Evolutionary conservation across 768 basidiomycete species (phyloP).

Genomic region (Termitomyces sp.): DNA sequence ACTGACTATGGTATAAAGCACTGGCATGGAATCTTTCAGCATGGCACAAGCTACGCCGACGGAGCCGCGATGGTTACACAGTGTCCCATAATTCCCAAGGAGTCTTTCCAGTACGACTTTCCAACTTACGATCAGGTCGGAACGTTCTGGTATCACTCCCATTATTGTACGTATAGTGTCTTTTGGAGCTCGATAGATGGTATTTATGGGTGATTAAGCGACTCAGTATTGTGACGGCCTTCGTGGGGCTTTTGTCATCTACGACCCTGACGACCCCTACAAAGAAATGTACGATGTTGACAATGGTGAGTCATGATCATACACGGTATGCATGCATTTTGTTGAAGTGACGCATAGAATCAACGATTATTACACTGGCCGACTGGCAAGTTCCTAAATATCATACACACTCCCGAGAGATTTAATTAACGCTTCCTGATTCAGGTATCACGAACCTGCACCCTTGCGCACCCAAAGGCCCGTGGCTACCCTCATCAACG

Average conservation of each 20-base stretch:
- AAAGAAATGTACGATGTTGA: neutral
- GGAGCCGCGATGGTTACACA: slow-evolving; percentile 2
- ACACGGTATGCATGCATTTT: neutral
- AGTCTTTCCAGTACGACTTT: slow-evolving; percentile 1
- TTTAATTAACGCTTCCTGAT: neutral
- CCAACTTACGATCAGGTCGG: neutral
- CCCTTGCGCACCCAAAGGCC: neutral
- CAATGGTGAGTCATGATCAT: neutral
- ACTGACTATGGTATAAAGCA: neutral
- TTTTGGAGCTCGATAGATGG: neutral
- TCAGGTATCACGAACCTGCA: slow-evolving; percentile 6
- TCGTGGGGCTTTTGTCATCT: slow-evolving; percentile 4
- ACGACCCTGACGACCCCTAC: slow-evolving; percentile 2
- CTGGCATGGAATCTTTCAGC: slow-evolving; percentile 4
- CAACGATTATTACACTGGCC: slow-evolving; percentile 4
- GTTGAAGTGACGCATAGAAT: neutral
- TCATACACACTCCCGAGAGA: no score
- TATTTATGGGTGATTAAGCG: neutral
- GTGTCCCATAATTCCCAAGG: slow-evolving; percentile 3
- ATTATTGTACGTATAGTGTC: neutral
- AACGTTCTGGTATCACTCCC: slow-evolving; percentile 5
- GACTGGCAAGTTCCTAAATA: neutral
- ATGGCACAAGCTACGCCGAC: slow-evolving; percentile 1
- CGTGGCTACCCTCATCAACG: slow-evolving; percentile 1
- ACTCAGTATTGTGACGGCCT: slow-evolving; percentile 5